Base-by-base conservation (phyloP, 257 asterid genomes). In the Solanum commersonii region DNA sequence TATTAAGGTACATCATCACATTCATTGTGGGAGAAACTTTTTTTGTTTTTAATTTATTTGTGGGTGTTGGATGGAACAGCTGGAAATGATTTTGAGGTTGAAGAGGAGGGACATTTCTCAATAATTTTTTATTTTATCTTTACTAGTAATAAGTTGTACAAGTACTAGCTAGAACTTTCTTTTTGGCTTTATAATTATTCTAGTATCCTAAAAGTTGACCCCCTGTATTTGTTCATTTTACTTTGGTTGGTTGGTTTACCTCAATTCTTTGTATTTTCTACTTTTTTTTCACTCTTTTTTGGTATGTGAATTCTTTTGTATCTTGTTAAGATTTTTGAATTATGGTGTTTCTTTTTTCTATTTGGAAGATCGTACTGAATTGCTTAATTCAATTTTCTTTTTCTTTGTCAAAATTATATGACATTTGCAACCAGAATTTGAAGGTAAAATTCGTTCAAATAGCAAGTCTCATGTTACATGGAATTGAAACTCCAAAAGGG, bases 291-390 rank as follows among this genome's bases (percentile, higher is more conserved):
- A 37, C 18, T 63, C 29, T 84, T 20, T 81, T 40, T 40, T 42
- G 87, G 82, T 85, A 85, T 85, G 71, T 52, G 27, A 60, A 86
- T 72, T 86, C 88, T 86, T 86, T 86, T 49, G 49, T 86, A 59
- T 86, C 79, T 85, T 65, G 60, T 67, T 25, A 23, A 6, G 22
- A 37, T 68, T 63, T 71, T 68, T 65, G 23, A 16, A n/a, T 67
- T 33, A 25, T 71, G 31, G 63, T 65, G 27, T 84, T 67, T 15
- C 5, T 35, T 84, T 67, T 40, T 1, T 46, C 20, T 25, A 46
- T 16, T 16, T 7, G 25, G 12, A 20, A 59, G n/a, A 52, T 52
- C n/a, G 23, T 18, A 52, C n/a, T 52, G n/a, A 52, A 52, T 52
- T 52, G 63, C n/a, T 65, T 67, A 25, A 11, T 25, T 13, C 35